Evolutionary conservation across 179 eudicot species (phyloP).

Genomic region (Actinidia chinensis): DNA sequence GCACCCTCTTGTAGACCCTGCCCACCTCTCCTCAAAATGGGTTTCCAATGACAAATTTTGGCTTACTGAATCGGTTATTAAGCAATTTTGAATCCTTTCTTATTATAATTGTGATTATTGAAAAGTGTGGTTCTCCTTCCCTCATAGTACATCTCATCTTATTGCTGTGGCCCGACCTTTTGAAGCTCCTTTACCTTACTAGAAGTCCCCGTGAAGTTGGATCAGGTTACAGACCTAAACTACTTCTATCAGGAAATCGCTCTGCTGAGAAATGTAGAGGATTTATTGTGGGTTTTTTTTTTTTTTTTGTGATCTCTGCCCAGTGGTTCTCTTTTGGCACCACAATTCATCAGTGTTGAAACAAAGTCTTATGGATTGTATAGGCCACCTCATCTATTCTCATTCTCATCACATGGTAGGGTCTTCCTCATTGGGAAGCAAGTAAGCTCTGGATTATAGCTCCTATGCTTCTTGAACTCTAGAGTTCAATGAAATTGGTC

Average conservation of each 20-base stretch:
- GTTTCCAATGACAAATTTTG: slow-evolving; percentile 49
- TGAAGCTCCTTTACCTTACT: slow-evolving; percentile 37
- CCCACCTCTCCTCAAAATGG: slow-evolving; percentile 53
- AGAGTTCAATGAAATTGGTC: slow-evolving; percentile 48
- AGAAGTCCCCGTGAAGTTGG: slow-evolving; percentile 32
- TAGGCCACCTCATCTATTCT: slow-evolving; percentile 35
- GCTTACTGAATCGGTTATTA: slow-evolving; percentile 46
- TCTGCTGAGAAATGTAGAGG: slow-evolving; percentile 33
- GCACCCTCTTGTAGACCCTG: slow-evolving; percentile 52
- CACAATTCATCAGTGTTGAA: slow-evolving; percentile 19
- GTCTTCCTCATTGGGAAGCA: slow-evolving; percentile 94
- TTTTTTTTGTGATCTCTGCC: slow-evolving; percentile 40
- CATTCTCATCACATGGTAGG: slow-evolving; percentile 65
- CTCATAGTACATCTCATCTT: slow-evolving; percentile 31
- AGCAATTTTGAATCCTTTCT: slow-evolving; percentile 44
- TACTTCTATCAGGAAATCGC: slow-evolving; percentile 31
- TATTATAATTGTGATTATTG: slow-evolving; percentile 41
- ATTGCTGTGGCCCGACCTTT: slow-evolving; percentile 32
- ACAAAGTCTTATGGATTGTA: slow-evolving; percentile 27
- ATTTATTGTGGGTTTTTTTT: slow-evolving; percentile 19
- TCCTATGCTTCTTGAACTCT: slow-evolving; percentile 56
- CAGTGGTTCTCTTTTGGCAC: slow-evolving; percentile 47
- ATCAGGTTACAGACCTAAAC: slow-evolving; percentile 45
- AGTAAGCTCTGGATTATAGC: slow-evolving; percentile 68
- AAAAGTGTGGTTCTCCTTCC: slow-evolving; percentile 53